Percentiles rank a stretch among this genome's conserved stretches.
Evolutionary conservation across 1,139 yeast species (phyloP).

Genomic region (Kluyveromyces marxianus): DNA sequence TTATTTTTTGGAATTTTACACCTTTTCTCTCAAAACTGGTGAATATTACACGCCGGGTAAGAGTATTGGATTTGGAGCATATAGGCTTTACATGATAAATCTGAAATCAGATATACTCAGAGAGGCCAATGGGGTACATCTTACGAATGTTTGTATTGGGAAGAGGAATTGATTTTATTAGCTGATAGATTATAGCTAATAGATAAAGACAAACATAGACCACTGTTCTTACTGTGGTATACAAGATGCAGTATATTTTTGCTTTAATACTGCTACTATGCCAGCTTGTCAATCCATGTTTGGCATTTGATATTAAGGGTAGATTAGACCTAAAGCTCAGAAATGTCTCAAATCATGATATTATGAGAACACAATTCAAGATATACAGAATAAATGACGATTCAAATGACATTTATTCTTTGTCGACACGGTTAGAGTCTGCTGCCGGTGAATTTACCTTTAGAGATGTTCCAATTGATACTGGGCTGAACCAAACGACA

Average conservation of each 20-base stretch:
- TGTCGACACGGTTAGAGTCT: conserved; percentile 14
- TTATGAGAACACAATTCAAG: conserved; percentile 21
- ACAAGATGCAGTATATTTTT: not conserved
- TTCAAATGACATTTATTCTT: conserved; percentile 10
- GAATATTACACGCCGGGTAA: too few relatives aligned
- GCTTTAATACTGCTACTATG: not conserved
- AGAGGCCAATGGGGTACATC: too few relatives aligned
- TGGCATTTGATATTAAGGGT: conserved; percentile 17
- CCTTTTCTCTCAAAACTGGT: too few relatives aligned
- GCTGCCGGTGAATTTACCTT: conserved; percentile 25
- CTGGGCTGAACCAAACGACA: conserved; percentile 20
- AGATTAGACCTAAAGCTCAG: conserved; percentile 17
- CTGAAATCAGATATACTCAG: too few relatives aligned
- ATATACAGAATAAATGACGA: conserved; percentile 10
- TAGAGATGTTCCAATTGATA: conserved; percentile 21
- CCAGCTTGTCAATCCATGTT: not conserved
- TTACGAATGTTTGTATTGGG: too few relatives aligned
- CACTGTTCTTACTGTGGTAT: too few relatives aligned
- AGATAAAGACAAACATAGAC: too few relatives aligned
- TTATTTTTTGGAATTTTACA: too few relatives aligned
- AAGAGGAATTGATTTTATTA: too few relatives aligned
- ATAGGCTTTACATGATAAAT: too few relatives aligned
- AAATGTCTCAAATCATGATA: conserved; percentile 16
- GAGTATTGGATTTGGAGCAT: too few relatives aligned
- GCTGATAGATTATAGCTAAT: too few relatives aligned